These are phyloP conservation scores for Sisymbrium altissimum DNA, from an alignment of 345 rosid genomes.

Conservation along the genomic window DNA sequence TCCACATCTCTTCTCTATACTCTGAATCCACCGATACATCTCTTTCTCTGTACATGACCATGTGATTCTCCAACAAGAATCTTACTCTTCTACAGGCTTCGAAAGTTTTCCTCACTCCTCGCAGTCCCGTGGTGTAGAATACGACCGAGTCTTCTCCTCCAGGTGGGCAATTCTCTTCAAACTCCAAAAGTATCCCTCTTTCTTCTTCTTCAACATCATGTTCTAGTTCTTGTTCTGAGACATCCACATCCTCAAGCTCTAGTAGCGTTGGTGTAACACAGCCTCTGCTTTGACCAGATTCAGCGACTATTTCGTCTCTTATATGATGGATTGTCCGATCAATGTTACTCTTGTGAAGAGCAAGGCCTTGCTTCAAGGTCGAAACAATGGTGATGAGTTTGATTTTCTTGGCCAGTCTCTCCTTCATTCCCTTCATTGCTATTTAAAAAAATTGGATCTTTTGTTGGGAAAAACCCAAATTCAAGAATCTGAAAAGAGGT, in stretches of 20 bases:
- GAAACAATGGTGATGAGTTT: conserved; percentile 42
- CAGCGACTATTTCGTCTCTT: conserved; percentile 26
- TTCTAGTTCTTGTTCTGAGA: conserved; percentile 27
- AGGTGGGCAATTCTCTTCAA: conserved; percentile 61
- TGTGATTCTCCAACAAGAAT: conserved; percentile 61
- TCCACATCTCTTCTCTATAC: conserved; percentile 80
- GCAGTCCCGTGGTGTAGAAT: conserved; percentile 72
- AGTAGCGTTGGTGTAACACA: conserved; percentile 22
- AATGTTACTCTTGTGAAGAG: conserved; percentile 36
- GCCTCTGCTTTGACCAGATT: conserved; percentile 17
- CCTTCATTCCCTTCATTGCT: conserved; percentile 63
- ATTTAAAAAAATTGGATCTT: neutral
- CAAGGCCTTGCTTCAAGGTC: conserved; percentile 44
- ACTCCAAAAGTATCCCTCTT: conserved; percentile 33
- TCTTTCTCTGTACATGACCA: conserved; percentile 51
- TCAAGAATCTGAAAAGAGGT: conserved; percentile 16
- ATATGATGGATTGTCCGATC: conserved; percentile 32
- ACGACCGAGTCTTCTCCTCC: conserved; percentile 64
- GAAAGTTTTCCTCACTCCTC: conserved; percentile 79
- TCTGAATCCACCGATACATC: conserved; percentile 78
- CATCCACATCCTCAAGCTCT: conserved; percentile 30
- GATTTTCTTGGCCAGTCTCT: conserved; percentile 59
- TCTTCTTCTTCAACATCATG: conserved; percentile 11
- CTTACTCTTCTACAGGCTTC: conserved; percentile 64
- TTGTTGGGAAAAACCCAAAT: neutral